Evolutionary conservation across 305 asterid genomes (phyloP).

Genomic region (Striga hermonthica): DNA sequence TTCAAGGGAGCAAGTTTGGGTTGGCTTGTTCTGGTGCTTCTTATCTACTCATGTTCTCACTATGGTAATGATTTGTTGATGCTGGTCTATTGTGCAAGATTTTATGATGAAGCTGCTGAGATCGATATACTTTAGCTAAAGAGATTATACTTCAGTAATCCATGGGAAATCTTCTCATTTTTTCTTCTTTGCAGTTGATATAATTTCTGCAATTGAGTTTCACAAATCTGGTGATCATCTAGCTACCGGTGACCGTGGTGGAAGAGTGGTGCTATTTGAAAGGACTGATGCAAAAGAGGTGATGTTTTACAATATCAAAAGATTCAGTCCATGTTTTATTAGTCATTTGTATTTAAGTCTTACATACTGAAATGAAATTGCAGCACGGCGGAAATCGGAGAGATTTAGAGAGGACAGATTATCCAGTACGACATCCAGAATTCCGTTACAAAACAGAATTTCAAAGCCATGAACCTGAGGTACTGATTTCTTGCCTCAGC

Average conservation of each 20-base stretch:
- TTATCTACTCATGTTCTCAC: too few relatives aligned
- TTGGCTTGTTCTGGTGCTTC: too few relatives aligned
- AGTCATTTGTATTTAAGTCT: constrained; percentile 19
- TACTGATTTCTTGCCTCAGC: constrained; percentile 32
- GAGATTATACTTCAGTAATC: too few relatives aligned
- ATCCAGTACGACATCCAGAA: constrained; percentile 81
- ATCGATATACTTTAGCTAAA: too few relatives aligned
- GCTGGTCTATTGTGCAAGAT: too few relatives aligned
- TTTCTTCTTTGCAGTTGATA: constrained; percentile 66
- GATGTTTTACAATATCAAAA: constrained; percentile 25
- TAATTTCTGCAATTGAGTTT: constrained; percentile 95
- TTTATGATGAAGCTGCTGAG: too few relatives aligned
- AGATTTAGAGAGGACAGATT: constrained; percentile 81
- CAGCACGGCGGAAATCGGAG: constrained; percentile 78
- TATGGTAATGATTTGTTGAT: too few relatives aligned
- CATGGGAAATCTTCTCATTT: too few relatives aligned
- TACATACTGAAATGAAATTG: constrained; percentile 29
- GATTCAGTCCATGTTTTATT: constrained; percentile 25
- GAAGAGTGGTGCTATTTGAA: constrained; percentile 94
- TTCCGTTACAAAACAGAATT: constrained; percentile 95
- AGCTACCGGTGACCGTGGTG: constrained; percentile 99
- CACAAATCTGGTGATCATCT: constrained; percentile 97
- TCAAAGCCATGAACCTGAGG: constrained; percentile 99
- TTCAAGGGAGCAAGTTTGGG: too few relatives aligned
- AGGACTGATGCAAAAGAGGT: constrained; percentile 89